phyloP scores from a whole-genome alignment of 163 green algal genomes.

The Scenedesmus sp. region DNA sequence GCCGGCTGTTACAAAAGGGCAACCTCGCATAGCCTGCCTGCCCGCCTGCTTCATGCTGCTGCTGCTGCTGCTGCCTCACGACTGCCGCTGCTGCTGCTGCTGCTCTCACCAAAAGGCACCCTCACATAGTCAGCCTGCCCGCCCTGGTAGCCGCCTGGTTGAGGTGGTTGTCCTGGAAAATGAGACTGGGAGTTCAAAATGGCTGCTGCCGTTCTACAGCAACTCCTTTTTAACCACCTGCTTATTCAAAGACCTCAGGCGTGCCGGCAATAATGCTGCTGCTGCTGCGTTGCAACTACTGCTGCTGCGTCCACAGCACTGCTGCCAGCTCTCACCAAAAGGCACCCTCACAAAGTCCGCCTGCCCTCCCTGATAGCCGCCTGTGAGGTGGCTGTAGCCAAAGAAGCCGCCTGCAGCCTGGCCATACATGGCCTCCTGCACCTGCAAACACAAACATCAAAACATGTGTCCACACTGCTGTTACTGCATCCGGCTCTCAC shows the following conservation, averaged over 20 bases:
- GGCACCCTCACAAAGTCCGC: constrained; percentile 80
- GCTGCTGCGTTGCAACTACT: background rate
- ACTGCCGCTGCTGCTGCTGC: background rate
- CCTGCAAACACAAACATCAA: background rate
- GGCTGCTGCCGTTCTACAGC: too few species aligned
- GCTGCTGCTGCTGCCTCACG: background rate
- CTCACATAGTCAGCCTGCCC: constrained; percentile 82
- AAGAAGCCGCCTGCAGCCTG: constrained; percentile 62
- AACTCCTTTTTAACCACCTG: too few species aligned
- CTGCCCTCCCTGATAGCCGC: constrained; percentile 81
- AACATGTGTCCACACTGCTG: background rate
- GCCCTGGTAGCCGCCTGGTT: constrained; percentile 74
- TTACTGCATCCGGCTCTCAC: constrained; percentile 43
- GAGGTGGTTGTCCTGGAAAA: constrained; percentile 73
- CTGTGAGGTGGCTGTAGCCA: constrained; percentile 74
- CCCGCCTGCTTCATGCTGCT: too few species aligned
- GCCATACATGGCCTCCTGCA: constrained; percentile 78
- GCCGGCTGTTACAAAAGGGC: too few species aligned
- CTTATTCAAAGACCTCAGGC: too few species aligned
- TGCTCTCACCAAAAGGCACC: constrained; percentile 72
- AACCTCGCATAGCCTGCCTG: too few species aligned
- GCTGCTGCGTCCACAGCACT: background rate
- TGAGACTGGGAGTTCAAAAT: constrained; percentile 34
- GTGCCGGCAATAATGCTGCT: too few species aligned
- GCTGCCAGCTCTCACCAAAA: constrained; percentile 61